Conservation (phyloP, 2,329 filamentous ascomycete species). For the Sporothrix pseudoabietina region DNA sequence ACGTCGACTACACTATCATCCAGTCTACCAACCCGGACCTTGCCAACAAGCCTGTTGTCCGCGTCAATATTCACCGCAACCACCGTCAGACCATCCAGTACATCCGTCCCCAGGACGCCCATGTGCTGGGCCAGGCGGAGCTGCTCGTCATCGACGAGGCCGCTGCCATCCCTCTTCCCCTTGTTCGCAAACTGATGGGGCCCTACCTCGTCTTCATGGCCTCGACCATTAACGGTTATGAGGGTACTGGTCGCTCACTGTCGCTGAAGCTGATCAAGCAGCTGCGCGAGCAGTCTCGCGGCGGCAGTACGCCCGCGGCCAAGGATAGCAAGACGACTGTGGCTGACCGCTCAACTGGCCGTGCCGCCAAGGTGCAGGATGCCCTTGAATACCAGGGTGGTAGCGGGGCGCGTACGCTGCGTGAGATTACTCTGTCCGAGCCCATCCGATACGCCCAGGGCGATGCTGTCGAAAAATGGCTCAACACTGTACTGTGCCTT, state of each 20-base stretch:
- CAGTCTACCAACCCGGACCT: conserved; percentile 98
- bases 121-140: conserved; percentile 93
- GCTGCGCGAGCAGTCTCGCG: conserved; percentile 85
- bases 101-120: conserved; percentile 93
- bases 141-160: conserved; percentile 96
- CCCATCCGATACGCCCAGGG: conserved; percentile 93
- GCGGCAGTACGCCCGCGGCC: conserved; percentile 52
- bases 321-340: conserved; percentile 57
- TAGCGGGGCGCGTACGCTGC: conserved; percentile 62
- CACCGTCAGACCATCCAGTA: conserved; percentile 99
- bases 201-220: conserved; percentile 99
- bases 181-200: conserved; percentile 92
- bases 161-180: conserved; percentile 88
- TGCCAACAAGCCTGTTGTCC: conserved; percentile 90
- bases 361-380: conserved; percentile 64
- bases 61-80: conserved; percentile 91
- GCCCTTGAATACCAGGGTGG: conserved; percentile 59
- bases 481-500: conserved; percentile 90
- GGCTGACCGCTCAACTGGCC: conserved; percentile 79
- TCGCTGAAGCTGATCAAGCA: conserved; percentile 97
- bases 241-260: conserved; percentile 91
- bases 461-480: conserved; percentile 92
- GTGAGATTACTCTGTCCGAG: conserved; percentile 89
- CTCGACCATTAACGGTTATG: conserved; percentile 98
- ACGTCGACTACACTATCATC: conserved; percentile 96